Percentiles rank a stretch among this genome's conserved stretches.
These are phyloP conservation scores for Cladobotryum protrusum DNA, from an alignment of 2,329 filamentous ascomycete genomes.

Conservation along the genomic window DNA sequence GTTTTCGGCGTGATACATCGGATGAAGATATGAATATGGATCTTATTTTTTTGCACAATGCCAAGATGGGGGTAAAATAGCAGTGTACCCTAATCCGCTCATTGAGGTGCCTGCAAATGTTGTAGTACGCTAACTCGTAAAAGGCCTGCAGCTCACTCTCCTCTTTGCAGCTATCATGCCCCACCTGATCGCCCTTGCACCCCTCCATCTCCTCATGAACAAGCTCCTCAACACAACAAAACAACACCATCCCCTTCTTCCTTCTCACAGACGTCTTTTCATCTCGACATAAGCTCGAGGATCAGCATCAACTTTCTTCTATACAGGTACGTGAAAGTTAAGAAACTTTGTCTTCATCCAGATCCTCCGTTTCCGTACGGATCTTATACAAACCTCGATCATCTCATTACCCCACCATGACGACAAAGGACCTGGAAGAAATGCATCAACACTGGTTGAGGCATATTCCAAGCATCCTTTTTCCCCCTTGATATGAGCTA, in stretches of 20 bases:
- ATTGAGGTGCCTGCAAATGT: neutral
- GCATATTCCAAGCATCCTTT: slow-evolving; percentile 15
- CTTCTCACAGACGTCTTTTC: neutral
- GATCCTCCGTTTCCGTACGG: no score
- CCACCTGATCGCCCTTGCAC: neutral
- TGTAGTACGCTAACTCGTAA: no score
- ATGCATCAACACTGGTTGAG: slow-evolving; percentile 14
- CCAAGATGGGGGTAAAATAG: neutral
- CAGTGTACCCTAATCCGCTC: neutral
- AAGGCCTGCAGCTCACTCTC: neutral
- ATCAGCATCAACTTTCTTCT: slow-evolving; percentile 6
- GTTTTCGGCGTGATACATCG: neutral
- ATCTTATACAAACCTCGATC: neutral
- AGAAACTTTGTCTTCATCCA: slow-evolving; percentile 9
- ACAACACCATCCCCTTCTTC: neutral
- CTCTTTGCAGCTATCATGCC: neutral
- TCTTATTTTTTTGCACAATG: no score
- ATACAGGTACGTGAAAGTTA: slow-evolving; percentile 8
- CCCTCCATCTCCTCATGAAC: neutral
- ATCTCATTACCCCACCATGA: slow-evolving; percentile 13
- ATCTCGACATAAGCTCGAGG: slow-evolving; percentile 1
- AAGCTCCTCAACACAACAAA: neutral
- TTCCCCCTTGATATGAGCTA: neutral
- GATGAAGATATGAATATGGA: no score
- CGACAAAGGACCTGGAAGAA: slow-evolving; percentile 3